Percentiles rank a stretch among this genome's conserved stretches.
These are phyloP conservation scores for Aspergillus versicolor DNA, from an alignment of 2,329 filamentous ascomycete species.

Conservation along the genomic window DNA sequence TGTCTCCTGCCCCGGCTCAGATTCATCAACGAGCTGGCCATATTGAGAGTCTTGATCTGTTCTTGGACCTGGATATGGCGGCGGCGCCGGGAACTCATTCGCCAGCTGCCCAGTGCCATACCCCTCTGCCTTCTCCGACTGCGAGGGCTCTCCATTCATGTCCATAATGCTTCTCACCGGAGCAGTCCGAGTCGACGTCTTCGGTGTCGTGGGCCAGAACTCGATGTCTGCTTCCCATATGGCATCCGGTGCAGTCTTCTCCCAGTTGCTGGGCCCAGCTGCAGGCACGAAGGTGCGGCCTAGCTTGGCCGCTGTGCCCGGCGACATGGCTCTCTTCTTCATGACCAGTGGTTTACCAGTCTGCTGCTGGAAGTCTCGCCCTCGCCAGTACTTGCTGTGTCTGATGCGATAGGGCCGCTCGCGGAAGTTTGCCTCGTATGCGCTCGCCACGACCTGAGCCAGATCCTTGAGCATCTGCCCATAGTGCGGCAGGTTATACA, in stretches of 20 bases:
- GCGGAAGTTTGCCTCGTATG: constrained; percentile 10
- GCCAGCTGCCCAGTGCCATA: no score
- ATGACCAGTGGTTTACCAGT: no score
- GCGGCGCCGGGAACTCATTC: not conserved
- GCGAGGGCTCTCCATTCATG: not conserved
- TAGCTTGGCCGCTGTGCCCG: not conserved
- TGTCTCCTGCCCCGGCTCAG: not conserved
- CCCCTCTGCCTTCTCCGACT: no score
- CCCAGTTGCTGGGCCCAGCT: not conserved
- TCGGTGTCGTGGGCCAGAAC: no score
- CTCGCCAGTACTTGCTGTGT: not conserved
- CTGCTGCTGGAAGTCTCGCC: no score
- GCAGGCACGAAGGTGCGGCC: not conserved
- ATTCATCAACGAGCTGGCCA: no score
- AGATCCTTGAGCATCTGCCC: constrained; percentile 11
- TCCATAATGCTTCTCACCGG: not conserved
- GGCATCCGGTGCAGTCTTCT: not conserved
- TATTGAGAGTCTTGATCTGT: not conserved
- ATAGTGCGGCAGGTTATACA: constrained; percentile 9
- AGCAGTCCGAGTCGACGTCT: no score
- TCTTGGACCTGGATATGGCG: not conserved
- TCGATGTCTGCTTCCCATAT: no score
- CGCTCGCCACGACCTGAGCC: constrained; percentile 6
- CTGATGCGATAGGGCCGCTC: constrained; percentile 7
- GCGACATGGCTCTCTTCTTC: not conserved